A percentile compares a stretch with the other conserved stretches of the same genome.
Evolutionary conservation across 2,329 filamentous ascomycete species (phyloP).

Genomic region (Trichoderma simmonsii): DNA sequence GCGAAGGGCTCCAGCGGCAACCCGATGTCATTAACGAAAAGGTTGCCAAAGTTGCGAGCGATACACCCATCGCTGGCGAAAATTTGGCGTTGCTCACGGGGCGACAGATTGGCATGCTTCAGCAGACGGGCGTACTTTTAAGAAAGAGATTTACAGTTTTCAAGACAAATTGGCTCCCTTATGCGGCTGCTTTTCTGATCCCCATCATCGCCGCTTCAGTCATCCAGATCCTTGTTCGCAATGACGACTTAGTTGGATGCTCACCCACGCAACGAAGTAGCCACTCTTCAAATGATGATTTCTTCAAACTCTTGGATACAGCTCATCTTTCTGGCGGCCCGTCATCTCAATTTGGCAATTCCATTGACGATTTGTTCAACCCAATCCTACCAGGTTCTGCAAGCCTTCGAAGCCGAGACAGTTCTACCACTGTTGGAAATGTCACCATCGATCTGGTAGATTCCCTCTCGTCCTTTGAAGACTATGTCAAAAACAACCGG

Average conservation of each 20-base stretch:
- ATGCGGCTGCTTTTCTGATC: conserved; percentile 67
- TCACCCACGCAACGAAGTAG: conserved; percentile 26
- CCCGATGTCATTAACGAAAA: conserved; percentile 9
- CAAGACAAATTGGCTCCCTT: conserved; percentile 57
- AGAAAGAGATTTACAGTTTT: conserved; percentile 64
- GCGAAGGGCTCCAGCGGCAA: not conserved
- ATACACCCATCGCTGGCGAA: not conserved
- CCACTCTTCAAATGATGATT: conserved; percentile 18
- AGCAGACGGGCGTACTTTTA: conserved; percentile 61
- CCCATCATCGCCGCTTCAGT: conserved; percentile 73
- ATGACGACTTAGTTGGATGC: conserved; percentile 49
- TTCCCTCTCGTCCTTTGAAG: conserved; percentile 62
- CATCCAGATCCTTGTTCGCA: conserved; percentile 67
- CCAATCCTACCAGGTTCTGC: conserved; percentile 14
- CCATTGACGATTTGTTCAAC: conserved; percentile 19
- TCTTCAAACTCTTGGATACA: conserved; percentile 23
- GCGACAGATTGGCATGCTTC: conserved; percentile 53
- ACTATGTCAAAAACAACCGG: conserved; percentile 60
- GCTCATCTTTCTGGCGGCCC: conserved; percentile 26
- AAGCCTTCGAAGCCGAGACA: conserved; percentile 16
- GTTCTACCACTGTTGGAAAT: conserved; percentile 11
- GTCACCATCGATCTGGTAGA: conserved; percentile 31
- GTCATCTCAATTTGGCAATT: conserved; percentile 20
- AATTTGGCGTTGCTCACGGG: conserved; percentile 47
- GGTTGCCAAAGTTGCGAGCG: not conserved